Base-by-base conservation (phyloP, 2,329 filamentous ascomycete genomes). In the Grosmannia penicillata region DNA sequence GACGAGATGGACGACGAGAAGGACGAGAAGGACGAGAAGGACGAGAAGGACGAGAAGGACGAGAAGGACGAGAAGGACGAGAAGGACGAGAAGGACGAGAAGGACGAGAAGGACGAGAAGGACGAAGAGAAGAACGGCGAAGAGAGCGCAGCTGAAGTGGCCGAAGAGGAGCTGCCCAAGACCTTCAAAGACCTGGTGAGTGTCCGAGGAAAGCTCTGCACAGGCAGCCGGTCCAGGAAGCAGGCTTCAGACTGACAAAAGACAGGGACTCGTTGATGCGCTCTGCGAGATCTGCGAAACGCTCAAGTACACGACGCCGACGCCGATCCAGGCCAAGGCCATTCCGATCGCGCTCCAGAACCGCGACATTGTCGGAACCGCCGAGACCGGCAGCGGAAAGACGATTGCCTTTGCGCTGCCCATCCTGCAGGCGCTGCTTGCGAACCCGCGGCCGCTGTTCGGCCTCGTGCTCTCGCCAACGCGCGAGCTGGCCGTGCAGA, bases 351-450 rank as follows among this genome's bases (percentile, higher is more conserved):
- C 86, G 19, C 68, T 95, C 8, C 61, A 82, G 51, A 78, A 81
- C 37, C 75, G 85, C 51, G 91, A 96, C 57, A 67, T 96, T 25
- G 94, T 98, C 49, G 91, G 87, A 30, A 69, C 96, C 37, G 91
- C 91, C 24, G 89, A 98, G 60, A 98, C 91, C 0, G 91, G 91
- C 49, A 86, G 78, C 53, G 91, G 91, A 60, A 98, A 96, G 65
- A 96, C 91, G 0, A 89, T 86, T 7, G 87, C 91, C 0, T 98
- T 96, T 56, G 86, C 85, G 0, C 66, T 98, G 3, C 91, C 91
- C 1, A 93, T 98, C 28, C 70, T 98, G 3, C 87, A 95, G 56
- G 77, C 82, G 3, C 72, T 98, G 2, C 81, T 96, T 61, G 82
- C 91, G 40, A 84, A 86, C 50, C 87, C 87, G 0, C 82, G 86